A percentile compares a stretch with the other conserved stretches of the same genome.
These are phyloP conservation scores for Saussurea involucrata DNA, from an alignment of 129 eudicot genomes.

Conservation along the genomic window DNA sequence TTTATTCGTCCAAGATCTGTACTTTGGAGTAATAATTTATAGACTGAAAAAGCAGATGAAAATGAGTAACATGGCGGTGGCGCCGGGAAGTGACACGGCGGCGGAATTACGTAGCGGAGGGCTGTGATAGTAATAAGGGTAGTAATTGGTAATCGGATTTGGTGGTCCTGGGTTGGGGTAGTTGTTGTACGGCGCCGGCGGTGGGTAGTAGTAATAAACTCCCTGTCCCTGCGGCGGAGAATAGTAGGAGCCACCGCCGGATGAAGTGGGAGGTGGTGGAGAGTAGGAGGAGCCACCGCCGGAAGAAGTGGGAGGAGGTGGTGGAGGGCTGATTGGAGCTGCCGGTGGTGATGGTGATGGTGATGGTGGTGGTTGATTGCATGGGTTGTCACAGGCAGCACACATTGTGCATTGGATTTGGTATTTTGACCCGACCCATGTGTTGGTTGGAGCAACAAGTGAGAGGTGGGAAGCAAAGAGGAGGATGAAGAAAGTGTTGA, in stretches of 20 bases:
- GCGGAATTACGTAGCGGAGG: slow-evolving; percentile 38
- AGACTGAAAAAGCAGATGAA: not conserved
- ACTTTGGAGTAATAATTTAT: not conserved
- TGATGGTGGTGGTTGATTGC: slow-evolving; percentile 46
- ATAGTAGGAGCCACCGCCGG: slow-evolving; percentile 18
- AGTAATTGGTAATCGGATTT: slow-evolving; percentile 72
- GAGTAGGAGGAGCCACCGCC: slow-evolving; percentile 22
- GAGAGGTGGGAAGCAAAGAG: slow-evolving; percentile 20
- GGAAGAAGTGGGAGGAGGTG: slow-evolving; percentile 23
- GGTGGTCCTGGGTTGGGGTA: slow-evolving; percentile 67
- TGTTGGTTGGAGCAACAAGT: slow-evolving; percentile 15
- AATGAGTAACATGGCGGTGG: slow-evolving; percentile 2
- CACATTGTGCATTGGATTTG: slow-evolving; percentile 88
- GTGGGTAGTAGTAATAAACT: slow-evolving; percentile 20
- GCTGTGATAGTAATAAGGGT: slow-evolving; percentile 67
- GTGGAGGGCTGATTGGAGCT: slow-evolving; percentile 21
- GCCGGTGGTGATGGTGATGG: slow-evolving; percentile 38
- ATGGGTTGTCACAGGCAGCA: slow-evolving; percentile 85
- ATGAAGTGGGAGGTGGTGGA: slow-evolving; percentile 24
- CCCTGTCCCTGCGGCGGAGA: slow-evolving; percentile 39
- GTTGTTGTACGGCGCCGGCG: slow-evolving; percentile 25
- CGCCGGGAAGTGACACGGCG: slow-evolving; percentile 21
- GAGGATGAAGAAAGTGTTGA: slow-evolving; percentile 16
- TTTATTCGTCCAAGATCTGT: slow-evolving; percentile 20
- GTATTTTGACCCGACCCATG: slow-evolving; percentile 75